Percentiles rank a stretch among this genome's conserved stretches.
phyloP scores from a whole-genome alignment of 2,329 filamentous ascomycete species.

The Epichloe brachyelytri region DNA sequence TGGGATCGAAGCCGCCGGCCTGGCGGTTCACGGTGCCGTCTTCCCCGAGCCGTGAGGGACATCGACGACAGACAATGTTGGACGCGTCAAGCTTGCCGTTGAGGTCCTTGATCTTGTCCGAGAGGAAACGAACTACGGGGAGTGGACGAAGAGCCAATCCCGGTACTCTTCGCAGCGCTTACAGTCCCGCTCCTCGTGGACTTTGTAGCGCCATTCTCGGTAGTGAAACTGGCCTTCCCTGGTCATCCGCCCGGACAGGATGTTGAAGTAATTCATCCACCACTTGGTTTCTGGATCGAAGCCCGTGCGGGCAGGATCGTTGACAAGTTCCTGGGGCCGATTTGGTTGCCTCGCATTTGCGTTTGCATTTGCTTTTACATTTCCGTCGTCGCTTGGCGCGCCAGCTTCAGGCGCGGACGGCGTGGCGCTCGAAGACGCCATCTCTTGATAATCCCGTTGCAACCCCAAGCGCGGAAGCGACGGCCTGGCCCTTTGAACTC shows the following conservation, averaged over 20 bases:
- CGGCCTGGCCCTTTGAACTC: neutral
- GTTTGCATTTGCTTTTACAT: conserved; percentile 2
- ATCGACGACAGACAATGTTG: conserved; percentile 76
- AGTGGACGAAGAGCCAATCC: conserved; percentile 74
- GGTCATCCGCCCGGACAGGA: conserved; percentile 62
- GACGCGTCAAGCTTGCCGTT: conserved; percentile 59
- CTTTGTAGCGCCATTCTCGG: conserved; percentile 60
- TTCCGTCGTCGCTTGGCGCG: conserved; percentile 4
- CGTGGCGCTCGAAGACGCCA: conserved; percentile 6
- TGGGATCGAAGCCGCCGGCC: conserved; percentile 72
- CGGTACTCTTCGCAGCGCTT: conserved; percentile 67
- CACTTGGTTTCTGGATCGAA: conserved; percentile 47
- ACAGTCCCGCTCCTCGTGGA: conserved; percentile 68
- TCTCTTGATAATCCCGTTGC: neutral
- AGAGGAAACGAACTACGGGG: conserved; percentile 81
- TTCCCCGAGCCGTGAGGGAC: conserved; percentile 44
- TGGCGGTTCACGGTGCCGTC: conserved; percentile 49
- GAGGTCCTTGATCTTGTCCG: conserved; percentile 65
- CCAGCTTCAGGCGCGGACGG: conserved; percentile 8
- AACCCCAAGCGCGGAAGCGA: neutral
- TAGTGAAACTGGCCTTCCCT: conserved; percentile 59
- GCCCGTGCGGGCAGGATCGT: conserved; percentile 48
- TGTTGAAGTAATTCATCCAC: conserved; percentile 81
- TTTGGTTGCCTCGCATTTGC: conserved; percentile 1
- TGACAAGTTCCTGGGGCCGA: conserved; percentile 28